A percentile compares a stretch with the other conserved stretches of the same genome.
phyloP scores from a whole-genome alignment of 495 filamentous ascomycete species.

The Podospora pseudocomata region DNA sequence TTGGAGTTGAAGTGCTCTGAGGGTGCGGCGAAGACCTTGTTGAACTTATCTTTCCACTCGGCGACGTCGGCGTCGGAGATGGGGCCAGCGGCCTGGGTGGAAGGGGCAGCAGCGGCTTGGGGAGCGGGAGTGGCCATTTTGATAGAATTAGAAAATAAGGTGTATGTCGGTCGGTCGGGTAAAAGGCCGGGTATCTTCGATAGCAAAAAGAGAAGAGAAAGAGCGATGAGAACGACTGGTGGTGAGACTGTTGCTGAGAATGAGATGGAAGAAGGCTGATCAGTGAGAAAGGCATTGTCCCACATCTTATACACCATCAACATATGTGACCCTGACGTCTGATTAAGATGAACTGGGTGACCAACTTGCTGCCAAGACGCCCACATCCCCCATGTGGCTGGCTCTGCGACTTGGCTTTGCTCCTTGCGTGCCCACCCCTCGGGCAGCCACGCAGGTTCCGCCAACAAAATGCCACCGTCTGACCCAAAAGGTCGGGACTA shows the following conservation, averaged over 20 bases:
- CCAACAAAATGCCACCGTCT: not conserved
- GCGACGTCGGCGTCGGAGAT: conserved; percentile 32
- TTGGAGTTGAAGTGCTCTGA: conserved; percentile 31
- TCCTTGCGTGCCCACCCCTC: not conserved
- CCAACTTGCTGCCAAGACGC: conserved; percentile 1
- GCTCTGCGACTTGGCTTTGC: conserved; percentile 3
- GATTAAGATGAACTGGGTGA: not conserved
- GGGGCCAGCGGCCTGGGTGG: conserved; percentile 10
- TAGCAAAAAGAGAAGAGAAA: not conserved
- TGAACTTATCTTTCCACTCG: conserved; percentile 34
- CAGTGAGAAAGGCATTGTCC: not conserved
- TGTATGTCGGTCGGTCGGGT: not conserved
- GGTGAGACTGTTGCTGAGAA: not conserved
- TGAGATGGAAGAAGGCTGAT: not conserved
- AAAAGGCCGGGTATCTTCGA: conserved; percentile 7
- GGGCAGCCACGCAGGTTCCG: not conserved
- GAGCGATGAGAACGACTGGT: not conserved
- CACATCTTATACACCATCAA: not conserved
- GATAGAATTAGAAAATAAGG: not conserved
- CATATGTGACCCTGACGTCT: not conserved
- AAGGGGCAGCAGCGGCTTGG: not conserved
- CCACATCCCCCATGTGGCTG: conserved; percentile 2
- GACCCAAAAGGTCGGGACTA: not conserved
- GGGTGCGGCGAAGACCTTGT: conserved; percentile 31
- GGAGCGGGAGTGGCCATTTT: conserved; percentile 4